phyloP scores from a whole-genome alignment of 2,329 filamentous ascomycete genomes.

The Dactylellina haptotyla region DNA sequence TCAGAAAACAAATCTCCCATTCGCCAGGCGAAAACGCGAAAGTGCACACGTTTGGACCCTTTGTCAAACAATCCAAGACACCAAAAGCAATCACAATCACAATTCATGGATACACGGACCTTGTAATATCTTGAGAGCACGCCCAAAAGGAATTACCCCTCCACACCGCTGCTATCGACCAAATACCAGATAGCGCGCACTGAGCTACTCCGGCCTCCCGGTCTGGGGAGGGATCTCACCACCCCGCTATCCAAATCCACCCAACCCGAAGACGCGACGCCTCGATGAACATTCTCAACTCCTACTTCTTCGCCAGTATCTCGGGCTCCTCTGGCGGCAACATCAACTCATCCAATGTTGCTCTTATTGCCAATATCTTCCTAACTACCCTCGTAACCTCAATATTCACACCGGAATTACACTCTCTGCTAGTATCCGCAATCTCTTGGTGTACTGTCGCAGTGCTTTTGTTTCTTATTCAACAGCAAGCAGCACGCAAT shows the following conservation, averaged over 20 bases:
- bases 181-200: too few relatives aligned
- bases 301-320: slow-evolving; percentile 45
- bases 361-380: slow-evolving; percentile 36
- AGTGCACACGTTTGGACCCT: too few relatives aligned
- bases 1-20: too few relatives aligned
- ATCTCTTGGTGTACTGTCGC: slow-evolving; percentile 52
- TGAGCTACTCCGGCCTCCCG: too few relatives aligned
- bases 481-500: slow-evolving; percentile 25
- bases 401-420: slow-evolving; percentile 42
- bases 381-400: slow-evolving; percentile 33
- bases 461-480: slow-evolving; percentile 38
- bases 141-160: too few relatives aligned
- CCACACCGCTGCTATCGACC: too few relatives aligned
- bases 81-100: too few relatives aligned
- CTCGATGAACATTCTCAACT: slow-evolving; percentile 49
- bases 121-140: too few relatives aligned
- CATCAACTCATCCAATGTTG: slow-evolving; percentile 19
- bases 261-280: not conserved
- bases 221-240: too few relatives aligned
- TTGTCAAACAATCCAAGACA: too few relatives aligned
- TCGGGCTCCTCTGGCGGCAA: slow-evolving; percentile 27
- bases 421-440: slow-evolving; percentile 38
- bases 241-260: not conserved
- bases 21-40: too few relatives aligned
- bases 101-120: too few relatives aligned